Percentiles rank a stretch among this genome's conserved stretches.
These are phyloP conservation scores for Powellomyces hirtus DNA, from an alignment of 192 early-diverging fungal species.

Conservation along the genomic window DNA sequence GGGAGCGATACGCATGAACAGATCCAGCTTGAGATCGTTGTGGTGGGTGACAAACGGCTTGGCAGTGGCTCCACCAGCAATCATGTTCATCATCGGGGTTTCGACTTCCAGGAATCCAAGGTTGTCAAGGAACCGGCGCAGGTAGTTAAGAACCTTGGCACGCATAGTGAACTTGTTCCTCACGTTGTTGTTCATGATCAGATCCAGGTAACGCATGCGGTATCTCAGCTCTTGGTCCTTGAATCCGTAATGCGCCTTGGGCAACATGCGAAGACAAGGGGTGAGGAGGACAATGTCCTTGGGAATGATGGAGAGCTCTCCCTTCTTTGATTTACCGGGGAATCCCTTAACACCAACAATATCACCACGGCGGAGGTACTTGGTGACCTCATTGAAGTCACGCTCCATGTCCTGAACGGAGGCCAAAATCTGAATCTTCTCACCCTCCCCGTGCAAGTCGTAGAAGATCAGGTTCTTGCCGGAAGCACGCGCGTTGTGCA, in stretches of 20 bases:
- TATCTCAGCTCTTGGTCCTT: slow-evolving; percentile 97
- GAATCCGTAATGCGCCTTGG: slow-evolving; percentile 92
- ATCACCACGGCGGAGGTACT: slow-evolving; percentile 86
- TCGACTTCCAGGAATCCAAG: slow-evolving; percentile 98
- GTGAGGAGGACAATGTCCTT: slow-evolving; percentile 81
- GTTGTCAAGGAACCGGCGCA: slow-evolving; percentile 92
- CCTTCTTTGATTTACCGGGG: slow-evolving; percentile 89
- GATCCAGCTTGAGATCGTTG: slow-evolving; percentile 97
- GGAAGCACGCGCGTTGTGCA: slow-evolving; percentile 93
- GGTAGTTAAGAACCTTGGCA: slow-evolving; percentile 92
- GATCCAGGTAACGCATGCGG: slow-evolving; percentile 95
- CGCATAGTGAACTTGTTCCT: slow-evolving; percentile 93
- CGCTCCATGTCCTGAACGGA: slow-evolving; percentile 61
- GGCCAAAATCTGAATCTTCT: slow-evolving; percentile 95
- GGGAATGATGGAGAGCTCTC: slow-evolving; percentile 95
- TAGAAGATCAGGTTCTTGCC: slow-evolving; percentile 94
- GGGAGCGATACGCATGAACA: slow-evolving; percentile 98
- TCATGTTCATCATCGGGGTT: slow-evolving; percentile 99
- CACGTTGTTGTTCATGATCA: slow-evolving; percentile 97
- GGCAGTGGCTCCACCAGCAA: slow-evolving; percentile 91
- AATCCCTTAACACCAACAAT: slow-evolving; percentile 91
- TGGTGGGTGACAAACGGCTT: slow-evolving; percentile 99
- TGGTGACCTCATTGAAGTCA: slow-evolving; percentile 76
- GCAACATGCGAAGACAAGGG: slow-evolving; percentile 94
- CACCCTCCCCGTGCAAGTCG: slow-evolving; percentile 89